A percentile compares a stretch with the other conserved stretches of the same genome.
These are phyloP conservation scores for Medicago lupulina DNA, from an alignment of 306 rosid species.

Conservation along the genomic window DNA sequence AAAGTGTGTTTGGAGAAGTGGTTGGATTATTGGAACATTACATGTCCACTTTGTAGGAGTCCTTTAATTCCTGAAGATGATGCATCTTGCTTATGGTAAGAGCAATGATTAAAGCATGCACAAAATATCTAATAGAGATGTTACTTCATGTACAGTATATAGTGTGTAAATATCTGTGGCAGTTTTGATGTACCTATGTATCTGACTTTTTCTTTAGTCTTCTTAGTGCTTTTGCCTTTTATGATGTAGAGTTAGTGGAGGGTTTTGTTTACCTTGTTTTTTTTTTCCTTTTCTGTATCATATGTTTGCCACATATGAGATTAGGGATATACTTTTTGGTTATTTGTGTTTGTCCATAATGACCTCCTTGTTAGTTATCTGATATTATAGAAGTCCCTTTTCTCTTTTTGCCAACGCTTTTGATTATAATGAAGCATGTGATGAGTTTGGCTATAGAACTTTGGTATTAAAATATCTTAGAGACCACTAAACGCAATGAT, in stretches of 20 bases:
- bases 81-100: slow-evolving; percentile 62
- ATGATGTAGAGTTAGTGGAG: slow-evolving; percentile 44
- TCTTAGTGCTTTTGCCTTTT: slow-evolving; percentile 42
- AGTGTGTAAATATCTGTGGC: slow-evolving; percentile 60
- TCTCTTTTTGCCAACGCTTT: slow-evolving; percentile 18
- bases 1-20: slow-evolving; percentile 88
- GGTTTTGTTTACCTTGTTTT: slow-evolving; percentile 22
- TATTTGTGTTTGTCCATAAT: slow-evolving; percentile 42
- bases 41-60: slow-evolving; percentile 95
- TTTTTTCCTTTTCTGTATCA: slow-evolving; percentile 19
- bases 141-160: slow-evolving; percentile 54
- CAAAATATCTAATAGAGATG: slow-evolving; percentile 33
- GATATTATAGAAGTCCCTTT: slow-evolving; percentile 16
- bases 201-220: slow-evolving; percentile 39
- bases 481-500: not conserved
- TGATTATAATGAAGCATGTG: slow-evolving; percentile 35
- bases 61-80: slow-evolving; percentile 74
- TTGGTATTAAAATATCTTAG: not conserved
- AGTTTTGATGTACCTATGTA: slow-evolving; percentile 50
- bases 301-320: slow-evolving; percentile 26
- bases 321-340: slow-evolving; percentile 32
- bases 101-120: slow-evolving; percentile 33
- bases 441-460: not conserved
- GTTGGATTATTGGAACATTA: slow-evolving; percentile 87
- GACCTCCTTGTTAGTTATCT: slow-evolving; percentile 19